phyloP scores from a whole-genome alignment of 1,284 basidiomycete genomes.

The Cryptococcus deneoformans region DNA sequence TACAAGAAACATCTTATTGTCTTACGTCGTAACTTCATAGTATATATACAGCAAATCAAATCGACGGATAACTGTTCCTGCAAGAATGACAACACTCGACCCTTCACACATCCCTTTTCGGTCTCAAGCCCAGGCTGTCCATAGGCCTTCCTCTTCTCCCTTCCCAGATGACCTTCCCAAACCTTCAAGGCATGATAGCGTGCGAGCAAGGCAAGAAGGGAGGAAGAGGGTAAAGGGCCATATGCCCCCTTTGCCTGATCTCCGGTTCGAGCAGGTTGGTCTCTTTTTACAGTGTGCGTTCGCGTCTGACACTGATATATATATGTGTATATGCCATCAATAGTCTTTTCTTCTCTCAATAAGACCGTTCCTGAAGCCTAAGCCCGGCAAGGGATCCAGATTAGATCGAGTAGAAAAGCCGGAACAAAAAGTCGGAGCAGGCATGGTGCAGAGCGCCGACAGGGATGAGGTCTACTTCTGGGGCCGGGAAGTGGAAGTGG shows the following conservation, averaged over 20 bases:
- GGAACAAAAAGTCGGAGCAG: slow-evolving; percentile 13
- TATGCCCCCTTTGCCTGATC: slow-evolving; percentile 43
- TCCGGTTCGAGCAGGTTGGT: slow-evolving; percentile 48
- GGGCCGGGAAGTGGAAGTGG: slow-evolving; percentile 39
- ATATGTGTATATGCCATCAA: not conserved
- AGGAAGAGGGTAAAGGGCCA: slow-evolving; percentile 34
- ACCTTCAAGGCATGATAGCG: slow-evolving; percentile 5
- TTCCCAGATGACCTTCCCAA: slow-evolving; percentile 22
- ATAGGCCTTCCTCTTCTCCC: slow-evolving; percentile 13
- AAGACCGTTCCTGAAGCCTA: slow-evolving; percentile 30
- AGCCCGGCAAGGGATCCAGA: slow-evolving; percentile 12
- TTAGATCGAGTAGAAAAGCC: slow-evolving; percentile 10
- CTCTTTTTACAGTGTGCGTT: not conserved
- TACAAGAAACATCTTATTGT: no score
- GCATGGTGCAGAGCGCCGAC: slow-evolving; percentile 25
- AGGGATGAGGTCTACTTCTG: slow-evolving; percentile 40
- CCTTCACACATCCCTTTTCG: slow-evolving; percentile 37
- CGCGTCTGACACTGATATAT: no score
- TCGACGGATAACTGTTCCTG: no score
- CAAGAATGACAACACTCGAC: slow-evolving; percentile 42
- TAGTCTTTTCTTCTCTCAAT: slow-evolving; percentile 45
- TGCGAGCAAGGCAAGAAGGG: slow-evolving; percentile 27
- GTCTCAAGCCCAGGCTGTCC: slow-evolving; percentile 31
- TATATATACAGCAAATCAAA: not conserved
- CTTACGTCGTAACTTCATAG: no score